Percentiles rank a stretch among this genome's conserved stretches.
These are phyloP conservation scores for Phialophora macrospora DNA, from an alignment of 2,329 filamentous ascomycete genomes.

Conservation along the genomic window DNA sequence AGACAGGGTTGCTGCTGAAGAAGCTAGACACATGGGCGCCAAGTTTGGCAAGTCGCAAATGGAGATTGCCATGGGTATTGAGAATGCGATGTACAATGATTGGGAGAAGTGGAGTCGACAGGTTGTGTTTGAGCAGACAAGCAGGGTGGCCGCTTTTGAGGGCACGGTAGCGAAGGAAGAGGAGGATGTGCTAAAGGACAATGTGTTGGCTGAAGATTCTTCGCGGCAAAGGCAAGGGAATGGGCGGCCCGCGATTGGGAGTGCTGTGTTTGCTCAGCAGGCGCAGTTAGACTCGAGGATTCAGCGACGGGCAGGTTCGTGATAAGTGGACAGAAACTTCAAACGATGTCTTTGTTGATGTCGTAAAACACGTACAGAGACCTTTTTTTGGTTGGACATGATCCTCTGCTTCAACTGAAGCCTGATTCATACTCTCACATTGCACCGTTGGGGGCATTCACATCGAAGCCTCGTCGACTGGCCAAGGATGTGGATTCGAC, in stretches of 20 bases:
- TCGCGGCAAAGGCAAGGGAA: conserved; percentile 1
- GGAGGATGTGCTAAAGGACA: conserved; percentile 29
- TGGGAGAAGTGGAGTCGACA: conserved; percentile 81
- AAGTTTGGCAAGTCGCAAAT: conserved; percentile 80
- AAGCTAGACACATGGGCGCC: conserved; percentile 82
- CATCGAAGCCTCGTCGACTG: background rate
- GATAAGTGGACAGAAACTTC: conserved; percentile 1
- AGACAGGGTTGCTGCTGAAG: conserved; percentile 80
- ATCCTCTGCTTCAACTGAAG: background rate
- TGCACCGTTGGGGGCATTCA: background rate
- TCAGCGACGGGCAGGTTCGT: conserved; percentile 14
- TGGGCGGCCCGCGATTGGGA: conserved; percentile 23
- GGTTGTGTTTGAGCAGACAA: conserved; percentile 56
- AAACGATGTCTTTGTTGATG: background rate
- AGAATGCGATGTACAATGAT: conserved; percentile 76
- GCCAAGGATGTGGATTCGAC: background rate
- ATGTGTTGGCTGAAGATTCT: conserved; percentile 4
- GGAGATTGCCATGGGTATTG: conserved; percentile 79
- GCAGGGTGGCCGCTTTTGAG: conserved; percentile 52
- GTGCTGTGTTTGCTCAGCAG: conserved; percentile 30
- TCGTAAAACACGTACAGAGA: background rate
- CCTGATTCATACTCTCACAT: background rate
- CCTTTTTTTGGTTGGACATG: background rate
- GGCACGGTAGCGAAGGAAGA: conserved; percentile 40
- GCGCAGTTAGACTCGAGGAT: conserved; percentile 23